Evolutionary conservation across 2,329 filamentous ascomycete species (phyloP).

Genomic region (Claviceps purpurea): DNA sequence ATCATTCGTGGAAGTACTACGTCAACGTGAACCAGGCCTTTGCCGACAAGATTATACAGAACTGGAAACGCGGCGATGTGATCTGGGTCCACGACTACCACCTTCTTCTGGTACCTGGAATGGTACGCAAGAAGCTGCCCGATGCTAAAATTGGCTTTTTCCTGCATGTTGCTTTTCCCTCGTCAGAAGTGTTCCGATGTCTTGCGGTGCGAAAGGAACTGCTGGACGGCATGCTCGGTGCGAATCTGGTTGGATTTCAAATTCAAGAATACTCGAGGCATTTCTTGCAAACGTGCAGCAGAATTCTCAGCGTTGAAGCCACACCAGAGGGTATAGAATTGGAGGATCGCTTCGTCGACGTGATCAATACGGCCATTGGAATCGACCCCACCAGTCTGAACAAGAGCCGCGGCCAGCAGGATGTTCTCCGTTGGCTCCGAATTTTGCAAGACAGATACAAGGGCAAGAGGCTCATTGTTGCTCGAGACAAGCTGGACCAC

Average conservation of each 20-base stretch:
- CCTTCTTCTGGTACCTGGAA: constrained; percentile 71
- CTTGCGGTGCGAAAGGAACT: constrained; percentile 76
- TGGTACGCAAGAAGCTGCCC: constrained; percentile 81
- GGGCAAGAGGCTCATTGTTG: constrained; percentile 82
- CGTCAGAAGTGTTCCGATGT: constrained; percentile 90
- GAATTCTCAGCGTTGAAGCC: constrained; percentile 79
- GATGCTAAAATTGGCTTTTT: constrained; percentile 96
- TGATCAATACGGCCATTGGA: constrained; percentile 74
- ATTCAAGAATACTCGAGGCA: constrained; percentile 87
- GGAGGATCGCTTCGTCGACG: constrained; percentile 86
- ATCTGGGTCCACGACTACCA: constrained; percentile 98
- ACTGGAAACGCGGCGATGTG: constrained; percentile 86
- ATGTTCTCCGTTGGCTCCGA: constrained; percentile 66
- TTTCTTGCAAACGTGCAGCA: constrained; percentile 90
- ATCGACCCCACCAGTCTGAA: constrained; percentile 73
- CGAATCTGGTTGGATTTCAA: constrained; percentile 88
- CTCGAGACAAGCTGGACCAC: constrained; percentile 85
- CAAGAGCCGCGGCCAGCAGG: constrained; percentile 53
- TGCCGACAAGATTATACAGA: constrained; percentile 76
- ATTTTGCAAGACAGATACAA: constrained; percentile 74
- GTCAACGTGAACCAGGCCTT: constrained; percentile 87
- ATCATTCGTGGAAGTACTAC: constrained; percentile 94
- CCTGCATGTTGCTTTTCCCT: constrained; percentile 87
- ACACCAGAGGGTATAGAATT: constrained; percentile 78
- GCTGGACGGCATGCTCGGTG: constrained; percentile 82